A percentile compares a stretch with the other conserved stretches of the same genome.
phyloP scores from a whole-genome alignment of 768 basidiomycete genomes.

The Psilocybe azurescens region DNA sequence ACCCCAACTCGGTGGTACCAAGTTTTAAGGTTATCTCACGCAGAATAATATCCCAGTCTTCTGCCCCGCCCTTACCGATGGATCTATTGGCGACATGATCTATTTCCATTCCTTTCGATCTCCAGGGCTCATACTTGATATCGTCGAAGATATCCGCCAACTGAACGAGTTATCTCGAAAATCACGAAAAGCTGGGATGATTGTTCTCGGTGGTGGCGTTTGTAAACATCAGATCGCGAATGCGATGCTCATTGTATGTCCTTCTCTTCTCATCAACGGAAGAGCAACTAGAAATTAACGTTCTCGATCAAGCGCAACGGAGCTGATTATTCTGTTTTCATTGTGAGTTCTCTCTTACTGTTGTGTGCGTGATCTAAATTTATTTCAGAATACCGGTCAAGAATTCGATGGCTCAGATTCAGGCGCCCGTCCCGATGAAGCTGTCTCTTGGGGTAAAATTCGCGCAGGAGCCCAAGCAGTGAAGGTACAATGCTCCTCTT shows the following conservation, averaged over 20 bases:
- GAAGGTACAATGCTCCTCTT: slow-evolving; percentile 57
- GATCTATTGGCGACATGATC: slow-evolving; percentile 98
- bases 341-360: slow-evolving; percentile 52
- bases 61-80: slow-evolving; percentile 97
- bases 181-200: slow-evolving; percentile 96
- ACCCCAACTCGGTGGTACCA: neutral
- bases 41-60: slow-evolving; percentile 99
- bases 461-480: slow-evolving; percentile 82
- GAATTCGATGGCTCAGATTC: slow-evolving; percentile 99
- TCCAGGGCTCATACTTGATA: slow-evolving; percentile 87
- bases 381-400: slow-evolving; percentile 90
- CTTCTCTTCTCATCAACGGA: neutral
- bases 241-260: slow-evolving; percentile 93
- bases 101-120: slow-evolving; percentile 97
- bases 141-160: slow-evolving; percentile 90
- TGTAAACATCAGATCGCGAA: slow-evolving; percentile 99
- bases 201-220: slow-evolving; percentile 96
- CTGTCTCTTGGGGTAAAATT: slow-evolving; percentile 99
- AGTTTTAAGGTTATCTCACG: slow-evolving; percentile 13
- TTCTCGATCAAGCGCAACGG: slow-evolving; percentile 79
- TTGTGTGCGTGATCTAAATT: neutral
- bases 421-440: slow-evolving; percentile 96
- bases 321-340: slow-evolving; percentile 96
- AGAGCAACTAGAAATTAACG: slow-evolving; percentile 1
- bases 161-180: slow-evolving; percentile 90